Base-by-base conservation (phyloP, 2,329 filamentous ascomycete species). In the Thelonectria olida region DNA sequence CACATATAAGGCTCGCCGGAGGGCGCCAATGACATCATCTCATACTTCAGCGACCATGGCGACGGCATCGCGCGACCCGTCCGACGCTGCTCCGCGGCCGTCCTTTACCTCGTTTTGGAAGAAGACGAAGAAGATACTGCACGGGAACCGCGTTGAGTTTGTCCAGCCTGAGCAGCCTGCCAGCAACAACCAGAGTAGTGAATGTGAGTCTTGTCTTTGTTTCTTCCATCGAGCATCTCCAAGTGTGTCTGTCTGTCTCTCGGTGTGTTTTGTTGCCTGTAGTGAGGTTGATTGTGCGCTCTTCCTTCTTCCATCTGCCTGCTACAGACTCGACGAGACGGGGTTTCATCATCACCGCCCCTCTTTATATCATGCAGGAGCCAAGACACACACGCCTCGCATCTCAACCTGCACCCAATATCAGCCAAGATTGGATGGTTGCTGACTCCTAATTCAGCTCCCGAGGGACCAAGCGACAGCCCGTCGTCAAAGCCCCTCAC, bases 41-140 rank as follows among this genome's bases (percentile, higher is more conserved):
- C 44, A 28, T 31, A 28, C 58, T 52, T 28, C 41, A 50, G 19
- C 54, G 42, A 41, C 41, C 48, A 66, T 65, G 62, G 52, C 58
- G 51, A 66, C 67, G 58, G 51, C 50, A 36, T 63, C 63, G 51
- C 60, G 59, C 38, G 60, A 67, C 31, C 12, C 12, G 12, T 34
- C 67, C 17, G 45, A 51, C 49, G 68, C 67, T 15, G 31, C 55
- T 6, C 23, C 45, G 12, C 74, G 79, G 60, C 81, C 81, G 2
- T 82, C 81, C n/a, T 84, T 84, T 67, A 73, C 75, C n/a, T 68
- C 75, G 9, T 84, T 80, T 60, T 81, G 81, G 80, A 82, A 79
- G 66, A 78, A 75, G 44, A 78, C 75, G 17, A 82, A 81, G 68
- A 74, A 81, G 49, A 73, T 72, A 36, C 64, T 73, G 31, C 70